Percentiles rank a stretch among this genome's conserved stretches.
These are phyloP conservation scores for Eucalyptus decipiens DNA, from an alignment of 345 rosid genomes.

Conservation along the genomic window DNA sequence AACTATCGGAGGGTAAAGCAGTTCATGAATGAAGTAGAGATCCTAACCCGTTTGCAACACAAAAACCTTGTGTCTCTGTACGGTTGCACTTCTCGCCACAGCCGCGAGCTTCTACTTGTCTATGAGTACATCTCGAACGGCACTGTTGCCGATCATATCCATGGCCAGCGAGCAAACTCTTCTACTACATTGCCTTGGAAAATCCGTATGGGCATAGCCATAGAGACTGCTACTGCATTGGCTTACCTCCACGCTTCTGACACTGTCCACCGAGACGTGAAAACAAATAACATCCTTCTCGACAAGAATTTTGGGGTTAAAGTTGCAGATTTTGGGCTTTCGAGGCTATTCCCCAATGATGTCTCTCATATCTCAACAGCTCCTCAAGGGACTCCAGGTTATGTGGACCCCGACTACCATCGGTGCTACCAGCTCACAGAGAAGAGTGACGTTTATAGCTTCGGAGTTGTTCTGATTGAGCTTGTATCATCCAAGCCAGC, in stretches of 20 bases:
- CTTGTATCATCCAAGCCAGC: background rate
- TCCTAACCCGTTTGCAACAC: constrained; percentile 20
- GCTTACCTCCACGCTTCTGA: background rate
- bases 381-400: constrained; percentile 8
- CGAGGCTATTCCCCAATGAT: background rate
- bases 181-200: background rate
- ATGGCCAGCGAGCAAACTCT: background rate
- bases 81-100: constrained; percentile 19
- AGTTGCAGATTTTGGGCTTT: background rate
- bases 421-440: constrained; percentile 1
- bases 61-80: constrained; percentile 18
- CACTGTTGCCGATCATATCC: constrained; percentile 1
- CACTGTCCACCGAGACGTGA: background rate
- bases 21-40: constrained; percentile 17
- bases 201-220: background rate
- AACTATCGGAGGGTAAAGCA: constrained; percentile 6
- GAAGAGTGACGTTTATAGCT: constrained; percentile 5
- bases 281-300: constrained; percentile 2
- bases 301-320: background rate
- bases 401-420: background rate
- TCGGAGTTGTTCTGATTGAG: background rate
- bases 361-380: background rate
- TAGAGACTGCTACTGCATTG: background rate
- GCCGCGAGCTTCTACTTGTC: constrained; percentile 17
- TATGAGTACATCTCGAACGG: background rate